Percentiles rank a stretch among this genome's conserved stretches.
phyloP scores from a whole-genome alignment of 164 flowering plant genomes.

The Vitis riparia region DNA sequence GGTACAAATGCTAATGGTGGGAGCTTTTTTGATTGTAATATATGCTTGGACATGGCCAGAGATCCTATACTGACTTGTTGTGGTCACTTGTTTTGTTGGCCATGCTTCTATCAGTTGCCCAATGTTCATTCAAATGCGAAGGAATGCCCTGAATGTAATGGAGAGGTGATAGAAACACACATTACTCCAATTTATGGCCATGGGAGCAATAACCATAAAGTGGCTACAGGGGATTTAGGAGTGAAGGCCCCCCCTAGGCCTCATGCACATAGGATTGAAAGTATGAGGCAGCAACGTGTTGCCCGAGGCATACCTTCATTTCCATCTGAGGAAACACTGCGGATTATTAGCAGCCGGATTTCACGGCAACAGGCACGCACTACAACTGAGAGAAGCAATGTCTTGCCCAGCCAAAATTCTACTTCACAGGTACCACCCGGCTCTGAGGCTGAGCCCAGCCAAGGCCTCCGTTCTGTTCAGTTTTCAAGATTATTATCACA shows the following conservation, averaged over 20 bases:
- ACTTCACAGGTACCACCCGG: not conserved
- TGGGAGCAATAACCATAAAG: conserved; percentile 16
- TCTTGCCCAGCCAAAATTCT: not conserved
- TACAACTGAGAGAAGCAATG: conserved; percentile 11
- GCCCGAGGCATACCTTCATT: conserved; percentile 6
- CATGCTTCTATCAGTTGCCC: conserved; percentile 57
- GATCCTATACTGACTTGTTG: conserved; percentile 70
- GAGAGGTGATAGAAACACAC: conserved; percentile 44
- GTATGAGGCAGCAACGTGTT: conserved; percentile 34
- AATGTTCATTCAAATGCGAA: conserved; percentile 35
- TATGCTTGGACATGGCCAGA: conserved; percentile 54
- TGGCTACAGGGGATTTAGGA: conserved; percentile 18
- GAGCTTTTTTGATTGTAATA: conserved; percentile 58
- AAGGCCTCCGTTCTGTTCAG: conserved; percentile 14
- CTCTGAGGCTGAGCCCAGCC: conserved; percentile 5
- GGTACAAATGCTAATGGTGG: conserved; percentile 21
- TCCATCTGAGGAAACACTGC: conserved; percentile 37
- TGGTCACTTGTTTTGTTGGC: conserved; percentile 81
- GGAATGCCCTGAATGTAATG: conserved; percentile 63
- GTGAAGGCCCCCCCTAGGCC: conserved; percentile 51
- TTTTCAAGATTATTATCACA: conserved; percentile 31
- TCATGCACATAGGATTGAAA: conserved; percentile 44
- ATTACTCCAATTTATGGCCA: conserved; percentile 63
- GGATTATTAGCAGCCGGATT: conserved; percentile 20
- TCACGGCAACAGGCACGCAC: not conserved